Evolutionary conservation across 352 stramenopile genomes (phyloP).

Genomic region (Globisporangium uncinulatum): DNA sequence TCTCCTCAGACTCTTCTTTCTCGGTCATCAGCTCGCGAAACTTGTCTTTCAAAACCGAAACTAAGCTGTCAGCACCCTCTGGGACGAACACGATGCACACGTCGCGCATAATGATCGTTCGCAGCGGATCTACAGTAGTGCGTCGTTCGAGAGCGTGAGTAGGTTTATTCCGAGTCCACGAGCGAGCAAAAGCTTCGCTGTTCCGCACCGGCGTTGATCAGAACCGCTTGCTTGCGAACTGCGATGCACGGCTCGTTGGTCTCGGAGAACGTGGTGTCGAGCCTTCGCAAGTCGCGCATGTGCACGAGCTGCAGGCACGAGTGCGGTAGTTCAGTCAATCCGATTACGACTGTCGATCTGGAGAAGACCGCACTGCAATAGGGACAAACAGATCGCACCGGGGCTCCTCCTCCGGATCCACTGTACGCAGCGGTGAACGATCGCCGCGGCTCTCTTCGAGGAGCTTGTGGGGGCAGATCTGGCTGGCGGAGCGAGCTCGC

Average conservation of each 20-base stretch:
- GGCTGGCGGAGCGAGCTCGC: neutral
- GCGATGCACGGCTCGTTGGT: constrained; percentile 40
- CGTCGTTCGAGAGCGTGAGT: too few relatives aligned
- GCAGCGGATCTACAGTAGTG: constrained; percentile 31
- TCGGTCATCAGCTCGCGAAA: constrained; percentile 23
- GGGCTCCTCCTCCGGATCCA: neutral
- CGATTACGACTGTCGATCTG: neutral
- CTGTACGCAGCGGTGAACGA: neutral
- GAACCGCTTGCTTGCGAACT: constrained; percentile 37
- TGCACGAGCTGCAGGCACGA: constrained; percentile 34
- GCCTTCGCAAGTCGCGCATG: constrained; percentile 55
- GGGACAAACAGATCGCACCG: neutral
- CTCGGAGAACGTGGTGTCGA: constrained; percentile 57
- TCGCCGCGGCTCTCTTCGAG: neutral
- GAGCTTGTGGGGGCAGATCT: neutral
- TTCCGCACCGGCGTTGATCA: constrained; percentile 23
- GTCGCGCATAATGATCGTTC: constrained; percentile 38
- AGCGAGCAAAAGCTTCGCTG: too few relatives aligned
- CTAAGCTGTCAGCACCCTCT: constrained; percentile 34
- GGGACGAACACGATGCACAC: constrained; percentile 35
- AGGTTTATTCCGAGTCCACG: too few relatives aligned
- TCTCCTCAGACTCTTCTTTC: constrained; percentile 4
- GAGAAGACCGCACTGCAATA: neutral
- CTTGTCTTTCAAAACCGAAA: constrained; percentile 31
- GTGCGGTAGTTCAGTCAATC: too few relatives aligned